Conservation (phyloP, 495 filamentous ascomycete genomes). For the Talaromyces stipitatus region DNA sequence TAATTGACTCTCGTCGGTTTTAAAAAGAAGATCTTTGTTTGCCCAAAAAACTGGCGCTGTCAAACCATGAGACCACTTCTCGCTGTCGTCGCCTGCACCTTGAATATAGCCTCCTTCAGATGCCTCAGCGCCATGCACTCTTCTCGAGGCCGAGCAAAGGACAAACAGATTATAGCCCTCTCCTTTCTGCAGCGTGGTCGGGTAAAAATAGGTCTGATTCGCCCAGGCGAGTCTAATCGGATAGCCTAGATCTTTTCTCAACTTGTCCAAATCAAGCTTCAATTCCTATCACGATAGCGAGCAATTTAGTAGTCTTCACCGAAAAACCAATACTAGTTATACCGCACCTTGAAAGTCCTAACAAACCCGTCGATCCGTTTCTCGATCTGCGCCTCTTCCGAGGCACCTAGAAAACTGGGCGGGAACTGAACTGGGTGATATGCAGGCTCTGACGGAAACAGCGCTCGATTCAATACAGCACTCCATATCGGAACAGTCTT, state of each 20-base stretch:
- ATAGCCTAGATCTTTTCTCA: slow-evolving; percentile 27
- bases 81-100: slow-evolving; percentile 87
- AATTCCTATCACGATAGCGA: slow-evolving; percentile 27
- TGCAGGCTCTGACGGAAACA: slow-evolving; percentile 54
- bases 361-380: slow-evolving; percentile 60
- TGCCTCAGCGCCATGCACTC: slow-evolving; percentile 56
- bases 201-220: slow-evolving; percentile 32
- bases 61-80: slow-evolving; percentile 77
- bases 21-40: slow-evolving; percentile 47
- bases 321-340: background rate
- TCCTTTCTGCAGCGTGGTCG: slow-evolving; percentile 29
- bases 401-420: slow-evolving; percentile 56
- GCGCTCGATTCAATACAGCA: slow-evolving; percentile 67
- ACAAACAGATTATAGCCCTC: slow-evolving; percentile 53
- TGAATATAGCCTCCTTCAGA: slow-evolving; percentile 79
- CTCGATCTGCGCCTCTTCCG: slow-evolving; percentile 76
- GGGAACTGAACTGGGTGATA: slow-evolving; percentile 55
- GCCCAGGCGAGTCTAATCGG: slow-evolving; percentile 38
- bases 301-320: background rate
- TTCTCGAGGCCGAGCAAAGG: slow-evolving; percentile 72
- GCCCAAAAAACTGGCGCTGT: slow-evolving; percentile 75
- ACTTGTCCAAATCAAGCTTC: slow-evolving; percentile 39
- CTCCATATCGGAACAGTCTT: slow-evolving; percentile 96
- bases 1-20: slow-evolving; percentile 55
- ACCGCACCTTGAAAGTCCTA: slow-evolving; percentile 48